Conservation (phyloP, 495 filamentous ascomycete genomes). For the Penicillium manginii region DNA sequence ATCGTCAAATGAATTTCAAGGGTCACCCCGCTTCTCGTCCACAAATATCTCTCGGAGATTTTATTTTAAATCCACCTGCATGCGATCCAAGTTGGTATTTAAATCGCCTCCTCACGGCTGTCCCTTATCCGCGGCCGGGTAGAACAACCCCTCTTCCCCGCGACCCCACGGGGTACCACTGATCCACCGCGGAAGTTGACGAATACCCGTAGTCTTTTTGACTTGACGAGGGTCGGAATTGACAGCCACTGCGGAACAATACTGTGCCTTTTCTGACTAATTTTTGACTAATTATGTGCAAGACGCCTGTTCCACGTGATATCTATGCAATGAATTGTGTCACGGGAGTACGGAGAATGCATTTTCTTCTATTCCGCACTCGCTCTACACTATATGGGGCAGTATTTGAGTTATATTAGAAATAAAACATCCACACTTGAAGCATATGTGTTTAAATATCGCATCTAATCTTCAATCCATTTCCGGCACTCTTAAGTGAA, state of each 20-base stretch:
- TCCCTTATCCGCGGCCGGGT: constrained; percentile 9
- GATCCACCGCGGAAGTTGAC: not conserved
- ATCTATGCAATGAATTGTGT: not conserved
- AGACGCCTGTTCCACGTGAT: not conserved
- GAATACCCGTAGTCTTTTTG: not conserved
- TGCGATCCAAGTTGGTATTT: not conserved
- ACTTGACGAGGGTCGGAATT: not conserved
- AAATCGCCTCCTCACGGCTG: not conserved
- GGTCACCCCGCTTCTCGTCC: not conserved
- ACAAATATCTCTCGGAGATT: not conserved
- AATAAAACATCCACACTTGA: too few relatives aligned
- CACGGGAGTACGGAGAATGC: not conserved
- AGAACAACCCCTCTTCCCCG: constrained; percentile 3
- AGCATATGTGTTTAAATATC: too few relatives aligned
- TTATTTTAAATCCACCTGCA: not conserved
- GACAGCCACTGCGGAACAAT: not conserved
- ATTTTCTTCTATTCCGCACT: not conserved
- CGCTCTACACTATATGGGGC: too few relatives aligned
- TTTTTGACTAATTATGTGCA: not conserved
- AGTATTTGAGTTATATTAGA: too few relatives aligned
- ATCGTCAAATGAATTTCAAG: not conserved
- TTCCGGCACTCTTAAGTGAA: too few relatives aligned
- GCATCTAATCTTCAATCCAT: too few relatives aligned
- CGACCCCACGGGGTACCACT: constrained; percentile 8
- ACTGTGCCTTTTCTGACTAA: not conserved